A percentile compares a stretch with the other conserved stretches of the same genome.
Evolutionary conservation across 441 rosid genomes (phyloP).

Genomic region (Euphorbia celastroides): DNA sequence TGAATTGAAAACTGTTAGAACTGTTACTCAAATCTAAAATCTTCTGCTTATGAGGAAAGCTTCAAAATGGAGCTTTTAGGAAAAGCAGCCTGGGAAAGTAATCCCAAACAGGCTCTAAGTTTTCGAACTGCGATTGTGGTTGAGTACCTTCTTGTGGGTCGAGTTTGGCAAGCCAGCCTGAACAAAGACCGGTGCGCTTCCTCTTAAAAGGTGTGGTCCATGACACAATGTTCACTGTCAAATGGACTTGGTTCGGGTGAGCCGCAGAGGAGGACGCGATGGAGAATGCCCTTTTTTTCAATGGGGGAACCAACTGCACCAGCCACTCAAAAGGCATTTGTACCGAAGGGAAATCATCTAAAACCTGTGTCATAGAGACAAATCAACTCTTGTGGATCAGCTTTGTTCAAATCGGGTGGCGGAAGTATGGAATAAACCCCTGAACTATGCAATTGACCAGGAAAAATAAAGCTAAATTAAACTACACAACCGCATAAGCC

Average conservation of each 20-base stretch:
- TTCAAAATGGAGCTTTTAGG: too few relatives aligned
- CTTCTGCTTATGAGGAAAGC: too few relatives aligned
- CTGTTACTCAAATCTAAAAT: too few relatives aligned
- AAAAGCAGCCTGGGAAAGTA: too few relatives aligned
- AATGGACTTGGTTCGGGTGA: slow-evolving; percentile 78
- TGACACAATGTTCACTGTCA: slow-evolving; percentile 77
- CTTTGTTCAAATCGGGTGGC: background rate
- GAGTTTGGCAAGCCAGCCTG: slow-evolving; percentile 78
- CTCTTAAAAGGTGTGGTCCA: slow-evolving; percentile 89
- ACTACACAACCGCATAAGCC: background rate
- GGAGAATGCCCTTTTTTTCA: slow-evolving; percentile 84
- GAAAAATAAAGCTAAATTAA: background rate
- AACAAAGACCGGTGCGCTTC: slow-evolving; percentile 75
- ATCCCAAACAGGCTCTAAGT: too few relatives aligned
- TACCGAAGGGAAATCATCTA: slow-evolving; percentile 93
- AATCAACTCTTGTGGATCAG: background rate
- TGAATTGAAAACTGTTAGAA: too few relatives aligned
- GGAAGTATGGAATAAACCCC: background rate
- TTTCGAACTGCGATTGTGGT: background rate
- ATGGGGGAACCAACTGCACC: slow-evolving; percentile 84
- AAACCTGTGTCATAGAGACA: slow-evolving; percentile 43
- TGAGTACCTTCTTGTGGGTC: slow-evolving; percentile 59
- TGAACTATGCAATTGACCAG: background rate
- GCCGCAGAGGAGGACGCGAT: slow-evolving; percentile 82
- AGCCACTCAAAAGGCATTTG: slow-evolving; percentile 94